These are phyloP conservation scores for Colletotrichum somersetense DNA, from an alignment of 2,329 filamentous ascomycete genomes.

Conservation along the genomic window DNA sequence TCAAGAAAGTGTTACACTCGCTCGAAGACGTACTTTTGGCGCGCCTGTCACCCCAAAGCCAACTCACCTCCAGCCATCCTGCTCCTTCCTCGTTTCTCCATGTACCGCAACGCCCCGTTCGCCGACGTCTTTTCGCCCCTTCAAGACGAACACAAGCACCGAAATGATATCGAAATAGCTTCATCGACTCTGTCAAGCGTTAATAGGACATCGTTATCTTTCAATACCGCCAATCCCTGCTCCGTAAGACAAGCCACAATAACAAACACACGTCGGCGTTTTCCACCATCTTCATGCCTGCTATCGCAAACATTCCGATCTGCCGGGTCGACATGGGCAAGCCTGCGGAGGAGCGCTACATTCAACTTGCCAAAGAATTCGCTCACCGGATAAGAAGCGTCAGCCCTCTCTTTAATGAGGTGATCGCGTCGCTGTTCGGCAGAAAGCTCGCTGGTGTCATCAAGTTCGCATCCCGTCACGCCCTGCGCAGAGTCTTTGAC, in stretches of 20 bases:
- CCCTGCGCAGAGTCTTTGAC: conserved; percentile 63
- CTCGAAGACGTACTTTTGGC: neutral
- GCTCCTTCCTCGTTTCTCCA: neutral
- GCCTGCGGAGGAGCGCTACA: conserved; percentile 65
- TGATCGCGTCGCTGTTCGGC: conserved; percentile 51
- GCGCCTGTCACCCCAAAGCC: neutral
- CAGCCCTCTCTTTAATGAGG: conserved; percentile 62
- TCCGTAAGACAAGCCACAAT: neutral
- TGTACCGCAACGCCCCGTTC: neutral
- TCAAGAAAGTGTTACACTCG: neutral
- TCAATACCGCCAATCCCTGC: neutral
- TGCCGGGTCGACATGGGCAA: conserved; percentile 65
- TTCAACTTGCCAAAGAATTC: conserved; percentile 60
- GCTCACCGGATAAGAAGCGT: conserved; percentile 57
- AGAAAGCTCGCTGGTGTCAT: conserved; percentile 46
- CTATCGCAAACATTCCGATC: neutral
- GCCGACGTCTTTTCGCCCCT: neutral
- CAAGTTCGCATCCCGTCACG: conserved; percentile 55
- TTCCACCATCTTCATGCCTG: neutral
- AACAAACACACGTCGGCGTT: neutral
- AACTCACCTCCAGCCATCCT: neutral
- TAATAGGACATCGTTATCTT: neutral
- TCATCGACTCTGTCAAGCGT: neutral
- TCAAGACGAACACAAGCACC: neutral
- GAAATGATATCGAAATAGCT: neutral